Percentiles rank a stretch among this genome's conserved stretches.
Conservation (phyloP, 2,329 filamentous ascomycete species). For the Ceratocystis colombiana region DNA sequence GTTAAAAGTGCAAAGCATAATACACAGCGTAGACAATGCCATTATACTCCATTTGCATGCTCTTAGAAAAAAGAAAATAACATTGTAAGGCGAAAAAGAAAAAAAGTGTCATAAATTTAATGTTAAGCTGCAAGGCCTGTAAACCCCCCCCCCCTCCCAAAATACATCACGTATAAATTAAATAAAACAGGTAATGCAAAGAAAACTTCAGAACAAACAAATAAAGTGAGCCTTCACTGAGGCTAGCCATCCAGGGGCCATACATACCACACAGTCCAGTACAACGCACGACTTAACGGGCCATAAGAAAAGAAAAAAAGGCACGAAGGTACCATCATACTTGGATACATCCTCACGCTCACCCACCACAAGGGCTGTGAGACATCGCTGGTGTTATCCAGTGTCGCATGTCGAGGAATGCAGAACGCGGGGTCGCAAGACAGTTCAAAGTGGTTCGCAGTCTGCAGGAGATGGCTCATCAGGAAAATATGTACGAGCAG, state of each 20-base stretch:
- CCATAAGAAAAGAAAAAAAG: neutral
- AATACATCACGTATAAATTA: neutral
- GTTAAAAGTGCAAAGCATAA: neutral
- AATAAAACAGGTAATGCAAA: slow-evolving; percentile 7
- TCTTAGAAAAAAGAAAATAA: neutral
- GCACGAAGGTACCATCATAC: neutral
- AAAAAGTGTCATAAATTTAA: slow-evolving; percentile 8
- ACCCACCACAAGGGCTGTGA: too few relatives aligned
- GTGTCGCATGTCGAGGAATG: neutral
- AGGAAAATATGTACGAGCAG: slow-evolving; percentile 19
- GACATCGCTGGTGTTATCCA: too few relatives aligned
- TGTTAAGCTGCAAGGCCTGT: slow-evolving; percentile 6
- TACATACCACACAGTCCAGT: too few relatives aligned
- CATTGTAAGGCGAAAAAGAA: neutral
- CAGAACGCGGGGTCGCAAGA: neutral
- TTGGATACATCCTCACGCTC: too few relatives aligned
- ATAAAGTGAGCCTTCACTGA: neutral
- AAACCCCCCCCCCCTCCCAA: neutral
- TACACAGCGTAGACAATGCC: neutral
- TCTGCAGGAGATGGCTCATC: neutral
- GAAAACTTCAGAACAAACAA: slow-evolving; percentile 5
- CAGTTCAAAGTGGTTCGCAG: neutral
- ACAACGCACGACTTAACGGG: too few relatives aligned
- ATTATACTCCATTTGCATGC: neutral
- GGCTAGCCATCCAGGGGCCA: too few relatives aligned